Evolutionary conservation across 2,329 filamentous ascomycete genomes (phyloP).

Genomic region (Diaporthe ampelina): DNA sequence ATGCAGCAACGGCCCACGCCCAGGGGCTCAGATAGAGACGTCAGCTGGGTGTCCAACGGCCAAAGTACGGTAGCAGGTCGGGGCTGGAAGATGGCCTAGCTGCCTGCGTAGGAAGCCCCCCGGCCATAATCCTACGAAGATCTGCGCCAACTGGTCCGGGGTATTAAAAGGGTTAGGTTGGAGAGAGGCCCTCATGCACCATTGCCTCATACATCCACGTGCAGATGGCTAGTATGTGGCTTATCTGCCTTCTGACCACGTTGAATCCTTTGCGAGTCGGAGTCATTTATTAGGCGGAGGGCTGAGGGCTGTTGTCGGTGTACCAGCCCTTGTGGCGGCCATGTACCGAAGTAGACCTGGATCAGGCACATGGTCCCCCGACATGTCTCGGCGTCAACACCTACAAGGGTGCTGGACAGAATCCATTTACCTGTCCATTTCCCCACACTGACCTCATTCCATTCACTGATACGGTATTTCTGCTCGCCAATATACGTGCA

Average conservation of each 20-base stretch:
- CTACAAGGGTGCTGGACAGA: neutral
- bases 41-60: neutral
- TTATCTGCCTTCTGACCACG: constrained; percentile 11
- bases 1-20: neutral
- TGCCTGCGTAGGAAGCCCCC: neutral
- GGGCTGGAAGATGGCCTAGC: neutral
- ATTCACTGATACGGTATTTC: neutral
- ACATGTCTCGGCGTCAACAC: neutral
- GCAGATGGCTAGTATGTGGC: neutral
- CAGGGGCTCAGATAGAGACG: neutral
- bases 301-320: neutral
- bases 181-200: neutral
- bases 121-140: neutral
- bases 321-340: neutral
- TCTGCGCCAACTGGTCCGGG: neutral
- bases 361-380: neutral
- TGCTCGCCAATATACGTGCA: neutral
- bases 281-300: neutral
- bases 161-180: neutral
- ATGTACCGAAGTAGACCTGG: constrained; percentile 1
- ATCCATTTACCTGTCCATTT: neutral
- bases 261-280: neutral
- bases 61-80: neutral
- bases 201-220: neutral
- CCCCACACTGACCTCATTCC: neutral